Conservation (phyloP, 2,329 filamentous ascomycete species). For the Metarhizium rileyi region DNA sequence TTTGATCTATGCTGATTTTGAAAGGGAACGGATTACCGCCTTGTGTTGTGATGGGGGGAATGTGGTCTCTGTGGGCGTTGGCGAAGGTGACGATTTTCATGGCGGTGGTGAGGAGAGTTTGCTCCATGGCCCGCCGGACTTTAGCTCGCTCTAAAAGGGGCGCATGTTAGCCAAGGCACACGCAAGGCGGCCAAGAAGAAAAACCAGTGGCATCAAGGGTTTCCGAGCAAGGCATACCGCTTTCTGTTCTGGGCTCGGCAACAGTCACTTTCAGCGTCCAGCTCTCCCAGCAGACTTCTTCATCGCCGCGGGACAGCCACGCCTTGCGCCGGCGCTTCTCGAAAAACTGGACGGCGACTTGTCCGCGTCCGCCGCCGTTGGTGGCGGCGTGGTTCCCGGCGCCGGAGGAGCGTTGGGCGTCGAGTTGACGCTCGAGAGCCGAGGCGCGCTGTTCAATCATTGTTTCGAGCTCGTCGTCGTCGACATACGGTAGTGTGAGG, state of each 20-base stretch:
- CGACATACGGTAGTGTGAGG: conserved; percentile 78
- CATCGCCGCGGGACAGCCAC: conserved; percentile 71
- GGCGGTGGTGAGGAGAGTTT: conserved; percentile 74
- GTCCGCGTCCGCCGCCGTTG: conserved; percentile 36
- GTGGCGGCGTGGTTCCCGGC: conserved; percentile 4
- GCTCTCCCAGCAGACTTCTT: conserved; percentile 93
- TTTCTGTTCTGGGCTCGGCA: conserved; percentile 79
- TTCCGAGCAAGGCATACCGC: conserved; percentile 54
- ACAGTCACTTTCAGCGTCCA: conserved; percentile 95
- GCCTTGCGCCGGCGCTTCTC: conserved; percentile 81
- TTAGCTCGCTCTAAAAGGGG: conserved; percentile 62
- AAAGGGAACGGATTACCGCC: conserved; percentile 94
- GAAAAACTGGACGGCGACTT: conserved; percentile 85
- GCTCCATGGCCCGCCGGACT: conserved; percentile 83
- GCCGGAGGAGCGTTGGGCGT: conserved; percentile 40
- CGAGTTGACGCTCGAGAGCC: conserved; percentile 68
- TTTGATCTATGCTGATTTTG: conserved; percentile 81
- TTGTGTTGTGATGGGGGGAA: conserved; percentile 91
- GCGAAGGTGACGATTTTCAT: conserved; percentile 85
- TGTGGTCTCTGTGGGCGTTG: conserved; percentile 87
- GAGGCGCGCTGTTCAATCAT: conserved; percentile 83
- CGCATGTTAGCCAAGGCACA: background rate
- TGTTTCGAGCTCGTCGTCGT: conserved; percentile 84
- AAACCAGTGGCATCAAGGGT: background rate
- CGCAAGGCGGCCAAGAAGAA: conserved; percentile 1